A percentile compares a stretch with the other conserved stretches of the same genome.
Evolutionary conservation across 2,329 filamentous ascomycete species (phyloP).

Genomic region (Akanthomyces lecanii): DNA sequence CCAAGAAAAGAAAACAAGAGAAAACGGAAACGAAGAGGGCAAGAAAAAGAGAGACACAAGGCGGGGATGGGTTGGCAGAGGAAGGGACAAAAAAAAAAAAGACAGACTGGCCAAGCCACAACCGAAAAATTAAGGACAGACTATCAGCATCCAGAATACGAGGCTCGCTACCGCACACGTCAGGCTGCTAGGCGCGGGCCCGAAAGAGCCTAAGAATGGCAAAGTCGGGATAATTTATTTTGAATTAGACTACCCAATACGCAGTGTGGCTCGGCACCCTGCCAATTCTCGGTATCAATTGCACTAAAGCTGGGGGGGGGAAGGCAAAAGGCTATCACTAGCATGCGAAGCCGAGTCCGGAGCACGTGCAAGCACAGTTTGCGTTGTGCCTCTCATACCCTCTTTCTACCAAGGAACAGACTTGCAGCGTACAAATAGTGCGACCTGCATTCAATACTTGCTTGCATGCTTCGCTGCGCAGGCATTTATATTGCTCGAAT

Average conservation of each 20-base stretch:
- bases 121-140: neutral
- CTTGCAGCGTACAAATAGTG: neutral
- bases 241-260: neutral
- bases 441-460: neutral
- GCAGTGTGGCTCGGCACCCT: neutral
- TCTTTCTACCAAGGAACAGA: neutral
- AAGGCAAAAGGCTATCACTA: neutral
- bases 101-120: conserved; percentile 3
- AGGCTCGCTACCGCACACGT: neutral
- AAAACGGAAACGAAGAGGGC: neutral
- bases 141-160: conserved; percentile 8
- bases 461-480: neutral
- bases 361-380: neutral
- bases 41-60: conserved; percentile 15
- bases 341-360: neutral
- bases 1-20: neutral
- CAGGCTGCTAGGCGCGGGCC: neutral
- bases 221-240: neutral
- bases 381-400: neutral
- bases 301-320: neutral
- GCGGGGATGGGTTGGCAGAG: neutral
- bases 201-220: conserved; percentile 1
- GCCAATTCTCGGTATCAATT: neutral
- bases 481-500: neutral
- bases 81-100: neutral